phyloP scores from a whole-genome alignment of 1,284 basidiomycete species.

The Entoloma clypeatum region DNA sequence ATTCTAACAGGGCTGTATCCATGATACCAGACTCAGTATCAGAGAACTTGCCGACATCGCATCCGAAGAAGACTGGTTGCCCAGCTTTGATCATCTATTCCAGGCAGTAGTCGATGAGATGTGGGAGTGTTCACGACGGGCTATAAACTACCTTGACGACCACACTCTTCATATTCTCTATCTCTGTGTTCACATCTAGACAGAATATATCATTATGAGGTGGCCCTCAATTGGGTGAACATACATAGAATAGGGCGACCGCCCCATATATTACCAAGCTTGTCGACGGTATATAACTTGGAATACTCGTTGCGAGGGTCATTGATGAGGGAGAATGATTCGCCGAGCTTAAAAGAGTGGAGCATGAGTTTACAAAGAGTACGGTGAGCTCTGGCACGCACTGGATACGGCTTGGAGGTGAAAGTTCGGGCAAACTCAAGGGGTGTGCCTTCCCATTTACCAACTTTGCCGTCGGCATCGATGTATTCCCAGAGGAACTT shows the following conservation, averaged over 20 bases:
- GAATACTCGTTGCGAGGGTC: slow-evolving; percentile 86
- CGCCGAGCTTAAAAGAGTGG: slow-evolving; percentile 41
- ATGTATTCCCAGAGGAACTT: slow-evolving; percentile 88
- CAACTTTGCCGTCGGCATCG: slow-evolving; percentile 76
- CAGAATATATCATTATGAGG: slow-evolving; percentile 7
- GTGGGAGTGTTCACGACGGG: neutral
- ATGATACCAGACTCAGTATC: slow-evolving; percentile 73
- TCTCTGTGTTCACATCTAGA: slow-evolving; percentile 86
- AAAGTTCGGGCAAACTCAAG: slow-evolving; percentile 74
- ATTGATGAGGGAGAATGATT: slow-evolving; percentile 90
- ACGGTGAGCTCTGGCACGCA: slow-evolving; percentile 30
- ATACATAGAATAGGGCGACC: slow-evolving; percentile 78
- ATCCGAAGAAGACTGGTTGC: slow-evolving; percentile 92
- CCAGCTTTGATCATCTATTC: slow-evolving; percentile 78
- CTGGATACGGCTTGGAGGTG: slow-evolving; percentile 52
- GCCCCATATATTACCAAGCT: slow-evolving; percentile 90
- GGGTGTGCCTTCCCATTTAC: slow-evolving; percentile 78
- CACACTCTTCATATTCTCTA: slow-evolving; percentile 74
- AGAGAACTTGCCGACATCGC: slow-evolving; percentile 82
- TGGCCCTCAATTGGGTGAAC: slow-evolving; percentile 23
- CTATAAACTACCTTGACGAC: slow-evolving; percentile 57
- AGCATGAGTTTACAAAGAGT: slow-evolving; percentile 5
- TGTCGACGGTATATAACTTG: slow-evolving; percentile 89
- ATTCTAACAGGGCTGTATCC: slow-evolving; percentile 82
- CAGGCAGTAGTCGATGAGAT: neutral